Evolutionary conservation across 345 rosid genomes (phyloP).

Genomic region (Eucalyptus coolabah): DNA sequence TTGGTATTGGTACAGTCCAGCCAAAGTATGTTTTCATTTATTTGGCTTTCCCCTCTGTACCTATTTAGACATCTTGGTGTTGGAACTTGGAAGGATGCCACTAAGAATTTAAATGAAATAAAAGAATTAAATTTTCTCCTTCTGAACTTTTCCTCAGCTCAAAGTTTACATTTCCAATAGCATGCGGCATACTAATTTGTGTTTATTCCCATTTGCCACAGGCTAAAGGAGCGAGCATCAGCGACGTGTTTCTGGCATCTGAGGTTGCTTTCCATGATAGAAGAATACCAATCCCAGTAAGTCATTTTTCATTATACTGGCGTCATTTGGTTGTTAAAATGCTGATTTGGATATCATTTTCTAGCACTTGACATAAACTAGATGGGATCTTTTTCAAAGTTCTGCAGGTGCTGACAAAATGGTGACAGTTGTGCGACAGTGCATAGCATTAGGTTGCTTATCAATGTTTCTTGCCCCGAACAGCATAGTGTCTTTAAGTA

Average conservation of each 20-base stretch:
- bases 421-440: neutral
- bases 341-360: neutral
- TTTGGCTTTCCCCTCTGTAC: neutral
- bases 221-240: constrained; percentile 77
- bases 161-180: neutral
- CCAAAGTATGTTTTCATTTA: neutral
- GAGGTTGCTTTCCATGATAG: constrained; percentile 91
- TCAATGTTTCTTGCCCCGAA: neutral
- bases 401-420: neutral
- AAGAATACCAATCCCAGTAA: constrained; percentile 89
- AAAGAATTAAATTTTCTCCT: neutral
- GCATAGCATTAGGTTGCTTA: neutral
- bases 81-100: neutral
- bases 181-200: neutral
- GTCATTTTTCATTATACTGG: neutral
- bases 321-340: neutral
- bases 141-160: neutral
- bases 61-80: neutral
- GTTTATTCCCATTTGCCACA: constrained; percentile 1
- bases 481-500: neutral
- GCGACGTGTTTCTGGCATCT: constrained; percentile 62
- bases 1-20: neutral
- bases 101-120: neutral
- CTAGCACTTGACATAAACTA: neutral
- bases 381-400: neutral